Evolutionary conservation across 495 filamentous ascomycete species (phyloP), one percentile per base, ranked within the genome.

Genomic region (Umbilicaria muhlenbergii): DNA sequence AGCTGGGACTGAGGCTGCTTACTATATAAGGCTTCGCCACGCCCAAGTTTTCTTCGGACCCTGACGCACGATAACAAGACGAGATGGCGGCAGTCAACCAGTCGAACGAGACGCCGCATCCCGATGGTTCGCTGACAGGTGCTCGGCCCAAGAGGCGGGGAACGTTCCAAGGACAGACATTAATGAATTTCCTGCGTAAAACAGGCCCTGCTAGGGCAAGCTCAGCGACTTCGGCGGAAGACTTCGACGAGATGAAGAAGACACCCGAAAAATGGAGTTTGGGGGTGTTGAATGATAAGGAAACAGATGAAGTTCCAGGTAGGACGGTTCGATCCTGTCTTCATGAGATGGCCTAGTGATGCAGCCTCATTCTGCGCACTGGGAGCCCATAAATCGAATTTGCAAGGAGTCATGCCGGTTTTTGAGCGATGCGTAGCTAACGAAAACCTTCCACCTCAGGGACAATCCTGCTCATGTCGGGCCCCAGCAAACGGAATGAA

Each of bases 281-380:
- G 63, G 89, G 88, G 33, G 80, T 96, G 15, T 58, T 94, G 32
- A 88, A 86, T 56, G 86, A 93, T 51, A 71, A 57, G 44, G 61
- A 79, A 39, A 95, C 89, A 0, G 83, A 92, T 33, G 84, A 94
- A 64, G 91, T 96, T 16, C 91, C 89, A 51, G 89, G 89, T 88
- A 64, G 17, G 42, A n/a, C 32, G 16, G 13, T 36, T 36, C 36
- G 8, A 12, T 2, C 16, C n/a, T 42, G 39, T 35, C 15, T 32
- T 17, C n/a, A 1, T 19, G 14, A 10, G 28, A 18, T 15, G 11
- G 13, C n/a, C n/a, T 8, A 11, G 37, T 28, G 19, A 28, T 3
- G 28, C 37, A 39, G 14, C 1, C 18, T 2, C 14, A 39, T 39
- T 17, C 11, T 28, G 37, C 37, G n/a, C 18, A 39, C 16, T 18